Base-by-base conservation (phyloP, 2,329 filamentous ascomycete species). In the Exophiala oligosperma region DNA sequence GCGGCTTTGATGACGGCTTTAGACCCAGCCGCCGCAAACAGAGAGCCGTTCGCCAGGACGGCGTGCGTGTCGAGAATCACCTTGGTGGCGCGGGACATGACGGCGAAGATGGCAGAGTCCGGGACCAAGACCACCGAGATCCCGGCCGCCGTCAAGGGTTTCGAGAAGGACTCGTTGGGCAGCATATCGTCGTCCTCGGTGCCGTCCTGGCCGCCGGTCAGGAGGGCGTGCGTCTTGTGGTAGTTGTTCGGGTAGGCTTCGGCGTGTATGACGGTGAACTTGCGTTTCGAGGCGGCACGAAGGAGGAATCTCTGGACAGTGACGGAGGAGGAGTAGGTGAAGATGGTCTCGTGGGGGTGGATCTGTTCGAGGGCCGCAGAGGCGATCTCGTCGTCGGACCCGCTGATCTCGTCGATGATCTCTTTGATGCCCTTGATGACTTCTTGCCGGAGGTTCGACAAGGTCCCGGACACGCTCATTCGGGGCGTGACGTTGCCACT, bases 31-130 rank as follows among this genome's bases (percentile, higher is more conserved):
- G 92, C 88, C 17, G 91, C 89, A 28, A 97, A 82, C 26, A 96
- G 84, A 5, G 90, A 90, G 52, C 94, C 94, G 68, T 96, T 94
- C 50, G 91, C 90, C 47, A 95, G 85, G 28, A 99, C 90, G 2
- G 90, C 88, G 69, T 92, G 89, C 4, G 93, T 93, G 11, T 90
- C 88, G 5, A 99, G 80, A 49, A 99, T 90, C 61, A 99, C 93
- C 77, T 97, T 97, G 80, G 93, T 95, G 67, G 97, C 91, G 60
- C 89, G 86, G 7, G 92, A 90, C 90, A 99, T 97, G 68, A 97
- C 90, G 1, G 92, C 92, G 77, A 92, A 95, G 54, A 96, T 83
- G 8, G 91, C 90, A 6, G 87, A 88, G 73, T 96, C 92, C 44
- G 91, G 86, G 55, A 97, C 87, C 60, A 90, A 83, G 66, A 97